Evolutionary conservation across 163 green algal genomes (phyloP).

Genomic region (Trebouxiophyceae sp.): DNA sequence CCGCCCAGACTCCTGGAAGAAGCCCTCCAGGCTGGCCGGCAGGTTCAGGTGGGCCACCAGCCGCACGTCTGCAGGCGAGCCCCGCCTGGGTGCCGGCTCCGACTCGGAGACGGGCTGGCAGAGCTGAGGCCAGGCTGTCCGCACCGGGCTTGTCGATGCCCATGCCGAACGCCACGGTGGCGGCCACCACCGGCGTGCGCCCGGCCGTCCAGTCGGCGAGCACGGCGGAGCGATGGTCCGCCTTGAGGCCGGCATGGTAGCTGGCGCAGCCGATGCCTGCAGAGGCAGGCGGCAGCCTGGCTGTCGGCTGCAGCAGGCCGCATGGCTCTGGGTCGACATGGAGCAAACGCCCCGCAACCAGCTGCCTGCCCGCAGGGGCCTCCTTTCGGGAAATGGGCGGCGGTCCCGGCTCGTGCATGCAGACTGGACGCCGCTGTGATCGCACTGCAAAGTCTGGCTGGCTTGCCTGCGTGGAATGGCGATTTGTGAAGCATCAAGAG

Average conservation of each 20-base stretch:
- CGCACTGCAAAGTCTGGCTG: too few relatives aligned
- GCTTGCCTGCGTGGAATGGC: too few relatives aligned
- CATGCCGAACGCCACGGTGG: conserved; percentile 49
- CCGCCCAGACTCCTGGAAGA: conserved; percentile 38
- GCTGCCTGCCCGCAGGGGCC: too few relatives aligned
- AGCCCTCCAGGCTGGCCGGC: conserved; percentile 32
- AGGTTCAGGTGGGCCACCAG: conserved; percentile 42
- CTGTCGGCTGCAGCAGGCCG: too few relatives aligned
- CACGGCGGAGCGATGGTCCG: conserved; percentile 8
- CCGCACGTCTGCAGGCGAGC: conserved; percentile 26
- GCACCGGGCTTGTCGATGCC: conserved; percentile 39
- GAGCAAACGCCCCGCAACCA: too few relatives aligned
- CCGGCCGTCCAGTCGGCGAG: conserved; percentile 27
- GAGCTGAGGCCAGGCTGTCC: neutral
- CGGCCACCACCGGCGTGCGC: conserved; percentile 18
- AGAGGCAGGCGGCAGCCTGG: too few relatives aligned
- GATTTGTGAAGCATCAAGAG: too few relatives aligned
- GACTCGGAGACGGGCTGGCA: neutral
- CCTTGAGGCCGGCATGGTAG: conserved; percentile 37
- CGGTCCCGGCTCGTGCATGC: too few relatives aligned
- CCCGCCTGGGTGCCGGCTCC: too few relatives aligned
- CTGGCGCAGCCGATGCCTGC: conserved; percentile 21
- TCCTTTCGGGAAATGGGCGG: too few relatives aligned
- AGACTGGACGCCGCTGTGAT: too few relatives aligned
- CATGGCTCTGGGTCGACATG: too few relatives aligned